These are phyloP conservation scores for Blastobotrys capitulatus DNA, from an alignment of 1,139 yeast species.

Conservation along the genomic window DNA sequence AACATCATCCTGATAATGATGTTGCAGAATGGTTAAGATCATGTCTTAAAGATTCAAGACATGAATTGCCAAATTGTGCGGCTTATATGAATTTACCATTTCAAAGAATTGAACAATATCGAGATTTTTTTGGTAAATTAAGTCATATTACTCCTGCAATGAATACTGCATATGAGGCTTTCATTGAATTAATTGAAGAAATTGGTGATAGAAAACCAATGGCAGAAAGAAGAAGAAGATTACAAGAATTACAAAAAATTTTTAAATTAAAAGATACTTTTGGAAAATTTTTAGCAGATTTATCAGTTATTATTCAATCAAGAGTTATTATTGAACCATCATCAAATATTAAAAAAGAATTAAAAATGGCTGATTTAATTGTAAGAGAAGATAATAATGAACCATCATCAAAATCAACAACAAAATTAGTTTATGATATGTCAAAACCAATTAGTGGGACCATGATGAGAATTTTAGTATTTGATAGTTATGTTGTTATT, in stretches of 20 bases:
- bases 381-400: conserved; percentile 10
- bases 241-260: conserved; percentile 17
- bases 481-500: conserved; percentile 18
- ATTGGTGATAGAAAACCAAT: conserved; percentile 20
- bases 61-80: conserved; percentile 17
- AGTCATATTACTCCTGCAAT: conserved; percentile 14
- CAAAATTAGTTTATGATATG: conserved; percentile 15
- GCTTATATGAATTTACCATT: conserved; percentile 26
- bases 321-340: conserved; percentile 19
- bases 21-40: conserved; percentile 26
- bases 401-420: conserved; percentile 18
- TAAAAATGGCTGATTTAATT: conserved; percentile 18
- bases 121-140: conserved; percentile 16
- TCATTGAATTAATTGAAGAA: conserved; percentile 18
- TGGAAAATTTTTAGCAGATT: conserved; percentile 22
- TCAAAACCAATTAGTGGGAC: conserved; percentile 18
- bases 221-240: conserved; percentile 17
- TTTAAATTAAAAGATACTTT: conserved; percentile 17
- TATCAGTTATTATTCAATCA: conserved; percentile 17
- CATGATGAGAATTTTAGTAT: conserved; percentile 19
- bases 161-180: conserved; percentile 15
- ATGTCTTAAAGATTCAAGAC: conserved; percentile 16
- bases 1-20: conserved; percentile 24
- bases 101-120: conserved; percentile 17
- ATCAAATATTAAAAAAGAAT: conserved; percentile 8